Evolutionary conservation across 1,139 yeast genomes (phyloP).

Genomic region (Blastobotrys persicus): DNA sequence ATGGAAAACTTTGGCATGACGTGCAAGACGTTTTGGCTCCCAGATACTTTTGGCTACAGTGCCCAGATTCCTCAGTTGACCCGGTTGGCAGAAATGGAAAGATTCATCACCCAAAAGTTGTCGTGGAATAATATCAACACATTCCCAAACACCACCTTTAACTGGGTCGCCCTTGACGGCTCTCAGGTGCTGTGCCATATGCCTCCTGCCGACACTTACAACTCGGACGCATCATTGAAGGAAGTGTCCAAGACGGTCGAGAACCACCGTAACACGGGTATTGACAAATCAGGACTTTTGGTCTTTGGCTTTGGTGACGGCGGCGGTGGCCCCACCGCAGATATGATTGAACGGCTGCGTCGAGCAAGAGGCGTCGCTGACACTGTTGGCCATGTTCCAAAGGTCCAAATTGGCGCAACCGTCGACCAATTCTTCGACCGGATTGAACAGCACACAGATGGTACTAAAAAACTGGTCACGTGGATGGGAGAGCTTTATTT

Average conservation of each 20-base stretch:
- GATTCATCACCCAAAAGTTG: slow-evolving; percentile 83
- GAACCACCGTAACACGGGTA: slow-evolving; percentile 79
- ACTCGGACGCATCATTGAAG: slow-evolving; percentile 87
- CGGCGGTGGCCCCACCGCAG: slow-evolving; percentile 96
- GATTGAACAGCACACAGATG: slow-evolving; percentile 56
- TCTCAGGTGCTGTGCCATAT: slow-evolving; percentile 88
- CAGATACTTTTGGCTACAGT: slow-evolving; percentile 93
- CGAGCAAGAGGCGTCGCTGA: slow-evolving; percentile 86
- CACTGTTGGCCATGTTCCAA: slow-evolving; percentile 74
- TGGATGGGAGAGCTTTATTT: slow-evolving; percentile 95
- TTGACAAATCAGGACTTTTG: slow-evolving; percentile 69
- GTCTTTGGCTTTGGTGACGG: slow-evolving; percentile 96
- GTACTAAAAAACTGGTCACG: slow-evolving; percentile 68
- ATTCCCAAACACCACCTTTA: slow-evolving; percentile 84
- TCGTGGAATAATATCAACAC: slow-evolving; percentile 91
- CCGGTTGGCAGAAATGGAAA: slow-evolving; percentile 71
- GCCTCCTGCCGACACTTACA: slow-evolving; percentile 96
- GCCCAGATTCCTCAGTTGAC: slow-evolving; percentile 92
- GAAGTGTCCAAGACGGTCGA: slow-evolving; percentile 76
- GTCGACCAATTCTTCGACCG: slow-evolving; percentile 76
- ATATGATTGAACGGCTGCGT: slow-evolving; percentile 87
- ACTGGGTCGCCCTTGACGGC: slow-evolving; percentile 91
- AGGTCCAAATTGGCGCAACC: slow-evolving; percentile 70
- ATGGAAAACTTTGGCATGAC: slow-evolving; percentile 70
- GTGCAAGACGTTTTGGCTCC: slow-evolving; percentile 81